Evolutionary conservation across 306 rosid species (phyloP).

Genomic region (Dalbergia cultrata): DNA sequence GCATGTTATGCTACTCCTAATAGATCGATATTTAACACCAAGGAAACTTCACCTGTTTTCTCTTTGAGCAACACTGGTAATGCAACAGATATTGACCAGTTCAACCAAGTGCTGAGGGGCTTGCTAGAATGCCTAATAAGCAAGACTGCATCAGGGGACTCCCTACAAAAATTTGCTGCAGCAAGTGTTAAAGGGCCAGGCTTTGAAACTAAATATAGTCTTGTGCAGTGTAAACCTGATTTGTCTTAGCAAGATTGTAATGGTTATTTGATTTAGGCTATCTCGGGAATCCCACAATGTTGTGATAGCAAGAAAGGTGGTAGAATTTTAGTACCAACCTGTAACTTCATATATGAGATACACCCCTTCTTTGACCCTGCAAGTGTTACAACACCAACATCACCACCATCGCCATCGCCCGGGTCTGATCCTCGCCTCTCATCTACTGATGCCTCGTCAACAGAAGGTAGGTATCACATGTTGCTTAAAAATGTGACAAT

Average conservation of each 20-base stretch:
- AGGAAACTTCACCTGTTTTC: conserved; percentile 24
- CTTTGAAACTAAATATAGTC: conserved; percentile 47
- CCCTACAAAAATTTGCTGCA: conserved; percentile 44
- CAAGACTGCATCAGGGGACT: conserved; percentile 39
- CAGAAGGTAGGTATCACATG: conserved; percentile 25
- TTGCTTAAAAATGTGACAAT: conserved; percentile 9
- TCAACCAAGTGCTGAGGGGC: conserved; percentile 27
- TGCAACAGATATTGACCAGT: conserved; percentile 41
- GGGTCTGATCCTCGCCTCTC: conserved; percentile 1
- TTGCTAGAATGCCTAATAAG: conserved; percentile 34
- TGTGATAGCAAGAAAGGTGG: conserved; percentile 44
- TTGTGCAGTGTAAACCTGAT: conserved; percentile 64
- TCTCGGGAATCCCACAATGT: not conserved
- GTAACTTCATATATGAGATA: conserved; percentile 48
- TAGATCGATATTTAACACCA: conserved; percentile 20
- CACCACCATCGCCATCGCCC: not conserved
- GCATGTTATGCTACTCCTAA: conserved; percentile 60
- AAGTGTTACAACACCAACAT: not conserved
- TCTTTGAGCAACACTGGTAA: accelerated
- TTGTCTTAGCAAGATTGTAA: conserved; percentile 42
- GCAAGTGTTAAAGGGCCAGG: conserved; percentile 31
- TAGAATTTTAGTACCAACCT: conserved; percentile 51
- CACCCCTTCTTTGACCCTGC: conserved; percentile 32
- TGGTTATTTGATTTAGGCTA: conserved; percentile 33
- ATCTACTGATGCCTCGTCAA: not conserved